phyloP scores from a whole-genome alignment of 2,329 filamentous ascomycete genomes.

The Microsporum audouinii region DNA sequence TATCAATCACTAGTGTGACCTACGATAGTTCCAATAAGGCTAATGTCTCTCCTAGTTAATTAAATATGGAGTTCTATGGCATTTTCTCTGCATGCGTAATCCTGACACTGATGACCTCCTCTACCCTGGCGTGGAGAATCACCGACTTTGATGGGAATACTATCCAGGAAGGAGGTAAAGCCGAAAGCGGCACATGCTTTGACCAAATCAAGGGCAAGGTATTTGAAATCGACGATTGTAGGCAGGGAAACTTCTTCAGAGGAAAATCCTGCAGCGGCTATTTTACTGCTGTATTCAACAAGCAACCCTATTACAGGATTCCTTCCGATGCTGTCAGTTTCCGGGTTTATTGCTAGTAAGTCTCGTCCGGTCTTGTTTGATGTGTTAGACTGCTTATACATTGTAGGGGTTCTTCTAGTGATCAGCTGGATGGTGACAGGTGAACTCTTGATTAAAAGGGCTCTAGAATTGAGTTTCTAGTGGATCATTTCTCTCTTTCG shows the following conservation, averaged over 20 bases:
- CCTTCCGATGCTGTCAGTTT: background rate
- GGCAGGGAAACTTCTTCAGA: background rate
- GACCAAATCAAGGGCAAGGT: background rate
- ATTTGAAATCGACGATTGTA: background rate
- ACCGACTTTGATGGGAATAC: background rate
- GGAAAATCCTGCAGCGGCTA: background rate
- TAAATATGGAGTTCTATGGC: background rate
- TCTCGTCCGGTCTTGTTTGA: background rate
- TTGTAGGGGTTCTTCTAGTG: background rate
- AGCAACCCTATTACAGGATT: background rate
- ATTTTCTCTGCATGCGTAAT: background rate
- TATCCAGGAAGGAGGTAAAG: background rate
- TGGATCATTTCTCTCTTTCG: no score
- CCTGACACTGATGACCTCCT: background rate
- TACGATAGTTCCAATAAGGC: background rate
- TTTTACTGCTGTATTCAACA: background rate
- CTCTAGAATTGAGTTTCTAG: background rate
- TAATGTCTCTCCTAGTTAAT: background rate
- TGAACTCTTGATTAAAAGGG: no score
- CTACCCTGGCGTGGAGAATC: background rate
- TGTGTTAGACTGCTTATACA: background rate
- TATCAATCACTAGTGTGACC: no score
- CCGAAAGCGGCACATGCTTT: background rate
- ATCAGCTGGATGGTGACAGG: no score
- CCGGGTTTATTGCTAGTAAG: background rate